Evolutionary conservation across 306 rosid genomes (phyloP).

Genomic region (Macrotyloma uniflorum): DNA sequence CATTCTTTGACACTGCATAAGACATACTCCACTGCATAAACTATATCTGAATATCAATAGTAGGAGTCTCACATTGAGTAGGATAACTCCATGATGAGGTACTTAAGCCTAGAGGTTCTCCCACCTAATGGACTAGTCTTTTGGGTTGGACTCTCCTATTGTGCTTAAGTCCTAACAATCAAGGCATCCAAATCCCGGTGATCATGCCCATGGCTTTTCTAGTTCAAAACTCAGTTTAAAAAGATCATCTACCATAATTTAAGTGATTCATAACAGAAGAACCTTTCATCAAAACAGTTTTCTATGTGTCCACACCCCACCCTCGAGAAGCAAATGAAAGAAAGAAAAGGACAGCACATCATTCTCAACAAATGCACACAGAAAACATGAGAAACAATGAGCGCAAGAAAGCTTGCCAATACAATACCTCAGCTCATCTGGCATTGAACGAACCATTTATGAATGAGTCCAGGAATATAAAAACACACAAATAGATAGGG

Average conservation of each 20-base stretch:
- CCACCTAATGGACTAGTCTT: too few species aligned
- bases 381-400: not conserved
- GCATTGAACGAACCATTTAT: not conserved
- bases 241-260: not conserved
- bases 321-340: not conserved
- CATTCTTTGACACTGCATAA: not conserved
- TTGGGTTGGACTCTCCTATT: too few species aligned
- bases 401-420: not conserved
- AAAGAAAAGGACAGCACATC: not conserved
- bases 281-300: not conserved
- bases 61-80: too few species aligned
- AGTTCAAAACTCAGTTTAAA: not conserved
- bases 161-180: too few species aligned
- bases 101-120: too few species aligned
- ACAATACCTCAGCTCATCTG: not conserved
- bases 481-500: not conserved
- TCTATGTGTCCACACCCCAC: not conserved
- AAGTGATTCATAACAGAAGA: not conserved
- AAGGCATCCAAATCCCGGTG: not conserved
- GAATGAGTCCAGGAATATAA: not conserved
- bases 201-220: not conserved
- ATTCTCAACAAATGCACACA: not conserved
- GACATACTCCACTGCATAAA: slow-evolving; percentile 13
- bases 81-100: too few species aligned
- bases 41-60: not conserved